Base-by-base conservation (phyloP, 2,329 filamentous ascomycete species). In the Alternaria incomplexa region DNA sequence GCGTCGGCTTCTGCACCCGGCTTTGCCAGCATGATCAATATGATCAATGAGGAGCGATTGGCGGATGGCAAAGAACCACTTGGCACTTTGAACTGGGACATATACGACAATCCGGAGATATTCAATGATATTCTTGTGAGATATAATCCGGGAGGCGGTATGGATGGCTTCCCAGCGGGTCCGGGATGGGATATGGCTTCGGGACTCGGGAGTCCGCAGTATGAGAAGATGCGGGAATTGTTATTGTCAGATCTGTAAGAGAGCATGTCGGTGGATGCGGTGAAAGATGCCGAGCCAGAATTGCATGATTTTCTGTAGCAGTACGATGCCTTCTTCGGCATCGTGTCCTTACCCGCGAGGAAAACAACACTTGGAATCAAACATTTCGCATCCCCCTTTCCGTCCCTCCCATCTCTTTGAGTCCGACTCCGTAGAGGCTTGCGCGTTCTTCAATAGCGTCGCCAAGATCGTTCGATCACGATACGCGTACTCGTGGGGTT, bases 1-100 rank as follows among this genome's bases (percentile, higher is more conserved):
- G 85, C 83, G 3, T 84, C 81, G 36, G 85, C 86, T 48, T 83
- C 88, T 1, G 78, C 86, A 1, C 89, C 90, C 0, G 79, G 86
- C 1, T 86, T 87, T 46, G 85, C 86, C 0, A 84, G 82, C 2
- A 80, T 90, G 28, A 77, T 91, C 30, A 82, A 85, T 2, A 80
- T 90, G 17, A 74, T 90, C 53, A 90, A 91, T 67, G 87, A 89
- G 66, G 86, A 85, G 4, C 81, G 86, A 15, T 73, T 89, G 17
- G 74, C 81, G 2, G 78, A 76, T 6, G 84, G 84, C 3, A 82
- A 85, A 69, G 69, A 80, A 0, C 75, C 82, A 0, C 74, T 88
- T 58, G 86, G 87, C 0, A 88, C 88, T 79, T 63, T 89, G 50
- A 88, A 88, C 66, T 86, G 85, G 0, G 86, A 84, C 81, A 73